A percentile compares a stretch with the other conserved stretches of the same genome.
Conservation (phyloP, 768 basidiomycete species). For the Pholiota molesta region DNA sequence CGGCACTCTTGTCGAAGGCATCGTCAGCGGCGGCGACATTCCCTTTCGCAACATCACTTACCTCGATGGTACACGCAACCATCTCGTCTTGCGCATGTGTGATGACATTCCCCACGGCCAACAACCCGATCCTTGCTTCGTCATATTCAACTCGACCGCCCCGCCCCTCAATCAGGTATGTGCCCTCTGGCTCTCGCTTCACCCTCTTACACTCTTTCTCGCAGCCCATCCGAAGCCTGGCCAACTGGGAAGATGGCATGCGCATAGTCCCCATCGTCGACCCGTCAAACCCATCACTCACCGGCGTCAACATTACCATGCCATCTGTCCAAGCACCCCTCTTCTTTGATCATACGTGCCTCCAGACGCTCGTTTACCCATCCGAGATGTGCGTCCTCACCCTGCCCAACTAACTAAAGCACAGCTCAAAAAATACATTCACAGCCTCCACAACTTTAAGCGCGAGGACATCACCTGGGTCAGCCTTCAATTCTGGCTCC, state of each 20-base stretch:
- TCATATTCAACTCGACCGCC: conserved; percentile 34
- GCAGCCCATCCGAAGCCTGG: conserved; percentile 2
- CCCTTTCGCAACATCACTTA: conserved; percentile 39
- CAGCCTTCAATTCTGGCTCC: conserved; percentile 56
- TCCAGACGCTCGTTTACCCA: conserved; percentile 47
- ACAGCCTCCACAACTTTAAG: conserved; percentile 43
- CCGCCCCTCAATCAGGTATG: conserved; percentile 3
- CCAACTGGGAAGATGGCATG: conserved; percentile 18
- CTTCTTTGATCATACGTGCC: conserved; percentile 40
- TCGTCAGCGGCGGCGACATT: conserved; percentile 40
- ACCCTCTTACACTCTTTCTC: too few species aligned
- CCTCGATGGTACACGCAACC: conserved; percentile 30
- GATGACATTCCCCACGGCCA: conserved; percentile 43
- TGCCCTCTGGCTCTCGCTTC: too few species aligned
- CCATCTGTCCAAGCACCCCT: conserved; percentile 17
- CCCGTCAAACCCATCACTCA: conserved; percentile 14
- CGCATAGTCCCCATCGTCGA: conserved; percentile 12
- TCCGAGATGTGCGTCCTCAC: conserved; percentile 42
- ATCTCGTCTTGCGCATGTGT: conserved; percentile 45
- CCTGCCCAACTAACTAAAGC: conserved; percentile 18
- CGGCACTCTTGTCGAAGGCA: conserved; percentile 34
- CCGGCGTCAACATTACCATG: conserved; percentile 30
- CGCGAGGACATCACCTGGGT: conserved; percentile 53
- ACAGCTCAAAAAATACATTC: neutral
- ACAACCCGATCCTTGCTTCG: conserved; percentile 33